Conservation (phyloP, 2,329 filamentous ascomycete species). For the Beauveria pseudobassiana region DNA sequence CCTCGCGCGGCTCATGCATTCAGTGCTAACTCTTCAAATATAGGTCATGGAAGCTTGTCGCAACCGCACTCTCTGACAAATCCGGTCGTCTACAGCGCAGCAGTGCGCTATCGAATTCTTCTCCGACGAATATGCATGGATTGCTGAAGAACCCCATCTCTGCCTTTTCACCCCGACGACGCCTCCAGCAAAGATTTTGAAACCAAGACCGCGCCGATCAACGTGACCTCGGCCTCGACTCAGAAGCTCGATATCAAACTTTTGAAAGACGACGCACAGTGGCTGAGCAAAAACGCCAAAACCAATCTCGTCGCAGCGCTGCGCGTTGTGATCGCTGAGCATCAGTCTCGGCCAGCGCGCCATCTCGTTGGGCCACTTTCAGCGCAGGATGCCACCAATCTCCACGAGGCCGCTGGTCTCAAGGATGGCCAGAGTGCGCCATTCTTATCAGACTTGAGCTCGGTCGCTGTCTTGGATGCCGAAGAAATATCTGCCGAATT, state of each 20-base stretch:
- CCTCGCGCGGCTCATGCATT: constrained; percentile 6
- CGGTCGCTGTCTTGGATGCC: constrained; percentile 40
- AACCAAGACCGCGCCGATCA: constrained; percentile 78
- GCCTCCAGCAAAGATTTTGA: constrained; percentile 68
- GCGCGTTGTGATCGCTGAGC: constrained; percentile 73
- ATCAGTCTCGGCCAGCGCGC: constrained; percentile 68
- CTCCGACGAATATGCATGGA: constrained; percentile 53
- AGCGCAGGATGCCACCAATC: constrained; percentile 67
- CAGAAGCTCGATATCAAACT: constrained; percentile 65
- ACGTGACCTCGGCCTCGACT: constrained; percentile 62
- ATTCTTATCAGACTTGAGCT: constrained; percentile 46
- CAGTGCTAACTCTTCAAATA: constrained; percentile 12
- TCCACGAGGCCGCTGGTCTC: constrained; percentile 65
- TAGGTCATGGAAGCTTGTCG: constrained; percentile 57
- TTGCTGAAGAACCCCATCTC: constrained; percentile 62
- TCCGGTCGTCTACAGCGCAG: constrained; percentile 48
- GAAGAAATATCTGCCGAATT: constrained; percentile 52
- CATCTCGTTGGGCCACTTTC: constrained; percentile 67
- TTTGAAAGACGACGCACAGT: constrained; percentile 78
- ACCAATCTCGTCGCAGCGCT: constrained; percentile 79
- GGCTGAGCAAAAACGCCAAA: constrained; percentile 71
- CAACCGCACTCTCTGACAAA: constrained; percentile 48
- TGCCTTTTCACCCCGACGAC: constrained; percentile 57
- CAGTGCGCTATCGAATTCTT: constrained; percentile 58
- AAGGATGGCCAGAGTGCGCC: constrained; percentile 51